Conservation (phyloP, 495 filamentous ascomycete genomes). For the Apodospora peruviana region DNA sequence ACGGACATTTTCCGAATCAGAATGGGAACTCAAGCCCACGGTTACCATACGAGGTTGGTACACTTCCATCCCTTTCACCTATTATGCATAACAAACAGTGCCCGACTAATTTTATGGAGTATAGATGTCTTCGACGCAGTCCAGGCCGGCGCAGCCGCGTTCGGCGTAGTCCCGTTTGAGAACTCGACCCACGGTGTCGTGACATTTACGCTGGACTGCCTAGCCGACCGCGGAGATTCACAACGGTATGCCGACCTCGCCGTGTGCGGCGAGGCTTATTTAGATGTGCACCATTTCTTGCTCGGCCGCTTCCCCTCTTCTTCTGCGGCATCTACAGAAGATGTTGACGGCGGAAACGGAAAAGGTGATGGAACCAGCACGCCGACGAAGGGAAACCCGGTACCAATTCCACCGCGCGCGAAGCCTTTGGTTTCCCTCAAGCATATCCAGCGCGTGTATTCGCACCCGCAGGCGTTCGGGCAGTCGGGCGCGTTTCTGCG, state of each 20-base stretch:
- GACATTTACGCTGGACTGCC: slow-evolving; percentile 77
- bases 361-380: background rate
- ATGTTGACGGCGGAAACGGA: background rate
- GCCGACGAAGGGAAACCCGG: too few species aligned
- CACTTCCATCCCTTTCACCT: background rate
- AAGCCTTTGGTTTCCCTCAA: slow-evolving; percentile 33
- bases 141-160: slow-evolving; percentile 54
- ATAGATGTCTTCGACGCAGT: slow-evolving; percentile 73
- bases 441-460: slow-evolving; percentile 63
- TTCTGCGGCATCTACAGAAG: background rate
- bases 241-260: slow-evolving; percentile 57
- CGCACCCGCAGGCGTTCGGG: slow-evolving; percentile 90
- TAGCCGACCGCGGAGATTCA: slow-evolving; percentile 65
- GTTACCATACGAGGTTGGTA: slow-evolving; percentile 55
- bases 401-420: slow-evolving; percentile 9
- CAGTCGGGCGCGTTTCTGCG: slow-evolving; percentile 79
- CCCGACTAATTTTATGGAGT: background rate
- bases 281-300: slow-evolving; percentile 82
- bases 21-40: slow-evolving; percentile 53
- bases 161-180: slow-evolving; percentile 90
- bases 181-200: slow-evolving; percentile 94
- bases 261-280: slow-evolving; percentile 75
- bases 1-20: slow-evolving; percentile 49
- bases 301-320: slow-evolving; percentile 37
- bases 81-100: background rate